Conservation (phyloP, 2,329 filamentous ascomycete genomes). For the Xylaria sp. region DNA sequence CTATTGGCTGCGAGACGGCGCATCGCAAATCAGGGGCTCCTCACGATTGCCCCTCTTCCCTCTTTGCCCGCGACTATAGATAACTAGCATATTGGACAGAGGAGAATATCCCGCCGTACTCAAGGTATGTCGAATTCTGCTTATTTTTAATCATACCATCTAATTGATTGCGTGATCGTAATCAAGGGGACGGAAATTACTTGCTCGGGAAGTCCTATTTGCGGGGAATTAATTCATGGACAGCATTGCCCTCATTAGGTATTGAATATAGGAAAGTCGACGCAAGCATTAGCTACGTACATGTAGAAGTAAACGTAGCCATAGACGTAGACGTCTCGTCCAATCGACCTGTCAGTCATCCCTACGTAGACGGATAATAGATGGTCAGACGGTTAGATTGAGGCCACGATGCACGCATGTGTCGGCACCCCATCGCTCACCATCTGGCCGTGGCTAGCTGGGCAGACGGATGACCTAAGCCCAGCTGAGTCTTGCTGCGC, state of each 20-base stretch:
- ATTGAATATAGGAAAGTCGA: background rate
- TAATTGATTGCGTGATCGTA: background rate
- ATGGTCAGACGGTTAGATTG: background rate
- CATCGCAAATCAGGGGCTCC: constrained; percentile 22
- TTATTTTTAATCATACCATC: background rate
- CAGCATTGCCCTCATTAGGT: background rate
- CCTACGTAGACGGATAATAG: constrained; percentile 6
- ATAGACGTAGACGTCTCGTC: background rate
- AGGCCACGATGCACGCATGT: constrained; percentile 20
- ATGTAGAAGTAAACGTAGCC: background rate
- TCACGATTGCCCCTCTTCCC: background rate
- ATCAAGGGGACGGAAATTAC: background rate
- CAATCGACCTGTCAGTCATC: background rate
- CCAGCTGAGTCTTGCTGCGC: constrained; percentile 20
- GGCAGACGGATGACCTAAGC: constrained; percentile 15
- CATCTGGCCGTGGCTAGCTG: constrained; percentile 24
- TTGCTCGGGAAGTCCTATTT: background rate
- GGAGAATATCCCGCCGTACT: background rate
- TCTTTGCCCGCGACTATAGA: background rate
- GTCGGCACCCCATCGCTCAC: constrained; percentile 23
- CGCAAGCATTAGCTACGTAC: background rate
- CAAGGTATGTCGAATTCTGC: background rate
- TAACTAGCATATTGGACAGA: background rate
- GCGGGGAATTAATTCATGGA: background rate
- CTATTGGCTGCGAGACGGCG: background rate